phyloP scores from a whole-genome alignment of 2,329 filamentous ascomycete genomes.

The Onygena corvina region DNA sequence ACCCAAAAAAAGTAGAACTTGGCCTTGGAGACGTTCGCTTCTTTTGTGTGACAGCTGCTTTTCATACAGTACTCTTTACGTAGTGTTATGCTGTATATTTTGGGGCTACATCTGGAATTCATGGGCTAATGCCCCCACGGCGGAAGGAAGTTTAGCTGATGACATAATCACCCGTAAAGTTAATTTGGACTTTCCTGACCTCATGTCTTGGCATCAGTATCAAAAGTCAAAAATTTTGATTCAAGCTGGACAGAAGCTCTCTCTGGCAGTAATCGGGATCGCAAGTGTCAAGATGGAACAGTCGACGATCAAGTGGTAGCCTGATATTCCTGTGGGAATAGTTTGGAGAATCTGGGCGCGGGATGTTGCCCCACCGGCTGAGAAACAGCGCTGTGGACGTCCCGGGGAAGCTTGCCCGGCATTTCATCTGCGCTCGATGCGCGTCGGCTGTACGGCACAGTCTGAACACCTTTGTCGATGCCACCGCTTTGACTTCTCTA shows the following conservation, averaged over 20 bases:
- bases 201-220: slow-evolving; percentile 3
- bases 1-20: too few relatives aligned
- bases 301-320: background rate
- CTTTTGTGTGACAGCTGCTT: too few relatives aligned
- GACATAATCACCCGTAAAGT: background rate
- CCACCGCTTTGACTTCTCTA: background rate
- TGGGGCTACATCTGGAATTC: too few relatives aligned
- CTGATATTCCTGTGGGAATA: background rate
- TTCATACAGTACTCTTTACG: too few relatives aligned
- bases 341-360: background rate
- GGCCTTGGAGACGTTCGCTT: too few relatives aligned
- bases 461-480: background rate
- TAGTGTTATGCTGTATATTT: too few relatives aligned
- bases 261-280: too few relatives aligned
- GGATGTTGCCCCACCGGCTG: background rate
- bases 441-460: background rate
- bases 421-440: background rate
- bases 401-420: background rate
- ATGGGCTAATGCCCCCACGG: too few relatives aligned
- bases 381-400: background rate
- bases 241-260: background rate
- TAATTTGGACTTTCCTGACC: background rate
- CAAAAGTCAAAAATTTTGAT: background rate
- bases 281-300: background rate
- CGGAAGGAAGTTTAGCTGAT: background rate